Evolutionary conservation across 768 basidiomycete genomes (phyloP), one percentile per base, ranked within the genome.

Genomic region (Psilocybe cubensis): DNA sequence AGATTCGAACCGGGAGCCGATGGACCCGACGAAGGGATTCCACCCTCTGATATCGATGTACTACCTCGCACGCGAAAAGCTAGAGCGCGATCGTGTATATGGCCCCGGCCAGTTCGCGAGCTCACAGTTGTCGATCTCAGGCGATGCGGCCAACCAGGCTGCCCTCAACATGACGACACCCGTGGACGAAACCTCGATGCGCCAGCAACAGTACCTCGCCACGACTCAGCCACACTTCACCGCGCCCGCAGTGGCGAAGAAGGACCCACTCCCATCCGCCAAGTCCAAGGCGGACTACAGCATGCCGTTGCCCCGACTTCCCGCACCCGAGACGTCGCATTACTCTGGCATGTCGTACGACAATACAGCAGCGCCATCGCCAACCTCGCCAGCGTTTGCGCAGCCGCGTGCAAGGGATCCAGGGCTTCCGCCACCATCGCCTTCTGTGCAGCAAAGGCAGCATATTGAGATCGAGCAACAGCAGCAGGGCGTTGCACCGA

Each of bases 21-120:
- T 77, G 60, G 96, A 99, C 68, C 96, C 96, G 4, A 96, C 94
- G 12, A 78, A 84, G 52, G 97, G 95, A 1, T 99, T 94, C 77
- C 94, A 98, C 70, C 96, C 94, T 0, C 81, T 99, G 24, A 83
- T 98, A 44, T 94, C 95, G 27, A 98, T 99, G 76, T 99, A 99
- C 72, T 98, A 88, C 76, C 85, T 99, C 18, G 92, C 96, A 4
- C 81, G 93, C 52, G 97, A 99, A 78, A 98, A 98, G 80, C 79
- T 95, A 67, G 95, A 98, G 68, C 80, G 97, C 53, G 97, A 99
- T 64, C 82, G 84, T 50, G 91, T 99, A 6, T 98, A 96, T 72
- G 97, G 96, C 0, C 88, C 88, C 0, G 95, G 95, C 3, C 87
- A 92, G 60, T 99, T 99, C 72, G 97, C 97, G 2, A 91, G 85